These are phyloP conservation scores for Cyberlindnera xylosilytica DNA, from an alignment of 805 yeast species.

Conservation along the genomic window DNA sequence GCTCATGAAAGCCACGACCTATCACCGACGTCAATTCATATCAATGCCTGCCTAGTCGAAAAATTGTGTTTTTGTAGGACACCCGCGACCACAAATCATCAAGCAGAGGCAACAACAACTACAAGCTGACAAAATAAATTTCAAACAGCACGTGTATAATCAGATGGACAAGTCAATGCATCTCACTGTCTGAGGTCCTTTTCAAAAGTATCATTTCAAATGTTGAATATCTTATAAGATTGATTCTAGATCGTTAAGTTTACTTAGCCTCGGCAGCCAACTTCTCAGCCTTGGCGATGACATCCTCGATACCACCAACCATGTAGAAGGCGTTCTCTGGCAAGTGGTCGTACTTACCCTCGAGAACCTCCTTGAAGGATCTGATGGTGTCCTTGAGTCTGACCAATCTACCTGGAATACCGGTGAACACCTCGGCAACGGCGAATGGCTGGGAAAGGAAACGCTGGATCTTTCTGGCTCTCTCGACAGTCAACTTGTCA, in stretches of 20 bases:
- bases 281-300: conserved; percentile 97
- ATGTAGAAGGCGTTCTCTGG: conserved; percentile 99
- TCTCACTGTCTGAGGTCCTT: conserved; percentile 3
- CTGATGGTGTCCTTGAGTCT: conserved; percentile 91
- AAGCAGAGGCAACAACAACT: no score
- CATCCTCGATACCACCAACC: conserved; percentile 99
- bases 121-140: neutral
- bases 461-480: conserved; percentile 99
- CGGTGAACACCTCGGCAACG: conserved; percentile 99
- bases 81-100: no score
- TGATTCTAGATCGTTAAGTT: conserved; percentile 10
- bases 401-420: conserved; percentile 97
- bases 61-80: no score
- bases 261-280: conserved; percentile 89
- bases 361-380: conserved; percentile 96
- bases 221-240: conserved; percentile 10
- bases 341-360: conserved; percentile 96
- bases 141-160: conserved; percentile 2
- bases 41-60: no score
- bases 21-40: no score
- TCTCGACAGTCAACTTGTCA: conserved; percentile 98
- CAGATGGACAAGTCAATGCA: neutral
- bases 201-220: conserved; percentile 10
- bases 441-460: conserved; percentile 99
- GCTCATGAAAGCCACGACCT: no score